Base-by-base conservation (phyloP, 129 eudicot species). In the Flaveria bidentis region DNA sequence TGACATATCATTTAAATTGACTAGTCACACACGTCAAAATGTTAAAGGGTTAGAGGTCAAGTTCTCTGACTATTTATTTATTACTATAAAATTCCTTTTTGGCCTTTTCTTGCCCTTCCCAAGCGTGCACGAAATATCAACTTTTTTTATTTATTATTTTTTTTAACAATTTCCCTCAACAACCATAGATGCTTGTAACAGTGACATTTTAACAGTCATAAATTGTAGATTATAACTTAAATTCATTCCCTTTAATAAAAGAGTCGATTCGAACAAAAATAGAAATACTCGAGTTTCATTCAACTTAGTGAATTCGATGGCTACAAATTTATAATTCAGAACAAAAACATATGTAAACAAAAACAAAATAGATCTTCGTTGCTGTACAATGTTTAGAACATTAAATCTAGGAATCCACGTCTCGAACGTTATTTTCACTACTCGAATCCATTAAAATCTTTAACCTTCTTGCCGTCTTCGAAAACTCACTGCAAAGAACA, bases 381-480 rank as follows among this genome's bases (percentile, higher is more conserved):
- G 69, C 83, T 88, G 80, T 80, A 87, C 89, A 79, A 77, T 56
- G 28, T 51, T 83, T 73, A 72, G 52, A 69, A 66, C 76, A 30
- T 75, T 57, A 33, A 15, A 28, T 71, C 66, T 63, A 44, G 45
- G 64, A 66, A 82, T 82, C 89, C 77, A 76, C 15, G 56, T 53
- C 49, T 73, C 84, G 72, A 22, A 73, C 68, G 44, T 89, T 78
- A 80, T 82, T 74, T 45, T 75, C 88, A 2, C 70, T 79, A 83
- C 86, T 82, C 5, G 92, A 71, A 45, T 86, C 92, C 47, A 83
- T 69, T 67, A 86, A 42, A 60, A 92, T 92, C 73, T 83, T 88
- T 82, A 92, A 74, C 79, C 96, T 80, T 79, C 82, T 82, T 8
- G 93, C 87, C 1, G 78, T 84, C 76, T 82, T 90, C 44, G 71